Evolutionary conservation across 2,329 filamentous ascomycete genomes (phyloP).

Genomic region (Penicillium sp.): DNA sequence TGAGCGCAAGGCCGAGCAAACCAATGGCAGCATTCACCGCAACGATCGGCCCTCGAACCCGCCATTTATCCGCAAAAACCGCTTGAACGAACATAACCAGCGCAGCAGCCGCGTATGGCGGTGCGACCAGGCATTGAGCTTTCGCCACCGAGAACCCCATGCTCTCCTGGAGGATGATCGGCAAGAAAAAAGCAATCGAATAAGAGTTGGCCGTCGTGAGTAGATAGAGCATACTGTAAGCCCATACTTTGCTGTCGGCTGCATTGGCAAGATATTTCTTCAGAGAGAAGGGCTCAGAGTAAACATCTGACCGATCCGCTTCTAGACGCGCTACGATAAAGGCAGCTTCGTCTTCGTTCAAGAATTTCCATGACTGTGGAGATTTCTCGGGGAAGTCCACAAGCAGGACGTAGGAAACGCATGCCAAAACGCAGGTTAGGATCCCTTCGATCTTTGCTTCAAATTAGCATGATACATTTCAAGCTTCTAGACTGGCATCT

Average conservation of each 20-base stretch:
- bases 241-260: conserved; percentile 2
- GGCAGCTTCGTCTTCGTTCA: conserved; percentile 1
- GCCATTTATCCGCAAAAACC: conserved; percentile 1
- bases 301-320: conserved; percentile 3
- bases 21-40: not conserved
- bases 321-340: conserved; percentile 2
- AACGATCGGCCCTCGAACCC: not conserved
- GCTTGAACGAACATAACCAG: conserved; percentile 9
- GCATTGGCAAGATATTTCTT: not conserved
- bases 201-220: conserved; percentile 6
- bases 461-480: no score
- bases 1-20: conserved; percentile 1
- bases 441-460: not conserved
- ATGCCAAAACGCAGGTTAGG: not conserved
- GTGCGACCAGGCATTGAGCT: conserved; percentile 2
- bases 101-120: conserved; percentile 3
- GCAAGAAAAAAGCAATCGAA: conserved; percentile 6
- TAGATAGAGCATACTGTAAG: not conserved
- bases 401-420: not conserved
- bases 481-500: no score
- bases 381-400: conserved; percentile 3
- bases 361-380: conserved; percentile 6
- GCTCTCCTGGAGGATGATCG: conserved; percentile 2
- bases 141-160: conserved; percentile 2
- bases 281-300: conserved; percentile 1